phyloP scores from a whole-genome alignment of 1,284 basidiomycete genomes.

The Phaffia rhodozyma region DNA sequence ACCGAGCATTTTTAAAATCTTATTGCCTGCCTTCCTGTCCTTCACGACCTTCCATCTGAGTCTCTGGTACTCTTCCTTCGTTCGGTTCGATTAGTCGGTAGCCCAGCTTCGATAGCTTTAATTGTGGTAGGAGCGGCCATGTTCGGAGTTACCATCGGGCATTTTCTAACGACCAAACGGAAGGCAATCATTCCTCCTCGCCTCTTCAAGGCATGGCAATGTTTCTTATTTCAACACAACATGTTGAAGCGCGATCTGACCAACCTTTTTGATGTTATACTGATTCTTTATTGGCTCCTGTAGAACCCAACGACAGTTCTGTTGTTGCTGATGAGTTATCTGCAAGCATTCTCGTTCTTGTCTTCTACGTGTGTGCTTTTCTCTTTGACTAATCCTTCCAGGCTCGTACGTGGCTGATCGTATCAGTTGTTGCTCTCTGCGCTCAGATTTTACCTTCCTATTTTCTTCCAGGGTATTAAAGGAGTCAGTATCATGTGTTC shows the following conservation, averaged over 20 bases:
- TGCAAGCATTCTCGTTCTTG: slow-evolving; percentile 24
- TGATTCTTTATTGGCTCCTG: slow-evolving; percentile 22
- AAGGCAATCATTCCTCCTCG: slow-evolving; percentile 70
- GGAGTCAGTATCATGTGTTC: slow-evolving; percentile 6
- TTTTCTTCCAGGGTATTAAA: slow-evolving; percentile 31
- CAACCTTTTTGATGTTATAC: neutral
- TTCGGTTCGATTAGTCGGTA: slow-evolving; percentile 20
- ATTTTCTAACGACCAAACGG: slow-evolving; percentile 58
- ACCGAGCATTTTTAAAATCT: neutral
- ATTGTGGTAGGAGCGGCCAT: slow-evolving; percentile 55
- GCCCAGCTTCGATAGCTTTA: slow-evolving; percentile 53
- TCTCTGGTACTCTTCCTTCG: slow-evolving; percentile 24
- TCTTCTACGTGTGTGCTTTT: slow-evolving; percentile 9
- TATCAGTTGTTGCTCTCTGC: slow-evolving; percentile 27
- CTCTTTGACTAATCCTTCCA: too few relatives aligned
- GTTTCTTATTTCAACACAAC: too few relatives aligned
- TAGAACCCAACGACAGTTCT: slow-evolving; percentile 30
- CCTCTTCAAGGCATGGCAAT: slow-evolving; percentile 44
- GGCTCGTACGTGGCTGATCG: slow-evolving; percentile 20
- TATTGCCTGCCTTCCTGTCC: neutral
- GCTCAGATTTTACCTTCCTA: slow-evolving; percentile 27
- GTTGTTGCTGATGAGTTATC: slow-evolving; percentile 27
- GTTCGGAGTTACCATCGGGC: slow-evolving; percentile 47
- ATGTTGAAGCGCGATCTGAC: slow-evolving; percentile 20
- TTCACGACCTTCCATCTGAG: neutral